These are phyloP conservation scores for Vitis hybrid DNA, from an alignment of 177 flowering plant genomes.

Conservation along the genomic window DNA sequence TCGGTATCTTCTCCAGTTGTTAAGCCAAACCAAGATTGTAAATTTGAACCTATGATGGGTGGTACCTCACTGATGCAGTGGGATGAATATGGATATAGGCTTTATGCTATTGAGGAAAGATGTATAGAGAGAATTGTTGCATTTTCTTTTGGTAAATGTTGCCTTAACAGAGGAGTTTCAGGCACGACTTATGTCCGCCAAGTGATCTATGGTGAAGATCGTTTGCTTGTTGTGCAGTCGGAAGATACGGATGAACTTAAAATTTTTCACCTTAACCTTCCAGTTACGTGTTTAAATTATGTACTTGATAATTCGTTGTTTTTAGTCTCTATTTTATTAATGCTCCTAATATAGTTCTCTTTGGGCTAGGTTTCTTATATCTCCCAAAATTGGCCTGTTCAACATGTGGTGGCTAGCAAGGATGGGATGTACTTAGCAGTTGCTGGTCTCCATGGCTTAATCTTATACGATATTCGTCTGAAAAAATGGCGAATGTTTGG, in stretches of 20 bases:
- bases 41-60: conserved; percentile 83
- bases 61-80: conserved; percentile 88
- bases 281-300: conserved; percentile 56
- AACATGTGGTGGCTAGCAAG: conserved; percentile 88
- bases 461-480: conserved; percentile 75
- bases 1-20: conserved; percentile 85
- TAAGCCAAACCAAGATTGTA: conserved; percentile 68
- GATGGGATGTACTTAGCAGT: conserved; percentile 97
- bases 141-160: conserved; percentile 96
- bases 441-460: conserved; percentile 94
- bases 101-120: conserved; percentile 82
- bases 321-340: not conserved
- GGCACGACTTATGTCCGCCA: conserved; percentile 83
- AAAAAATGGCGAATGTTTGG: conserved; percentile 96
- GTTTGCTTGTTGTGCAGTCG: conserved; percentile 87
- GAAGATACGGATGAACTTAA: conserved; percentile 95
- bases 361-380: conserved; percentile 79
- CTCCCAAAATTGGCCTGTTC: conserved; percentile 96
- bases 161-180: conserved; percentile 87
- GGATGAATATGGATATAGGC: conserved; percentile 96
- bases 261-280: conserved; percentile 85
- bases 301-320: not conserved
- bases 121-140: conserved; percentile 81
- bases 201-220: conserved; percentile 92
- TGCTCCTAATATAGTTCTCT: conserved; percentile 20